Conservation (phyloP, 1,284 basidiomycete species). For the Cryptococcus floricola region DNA sequence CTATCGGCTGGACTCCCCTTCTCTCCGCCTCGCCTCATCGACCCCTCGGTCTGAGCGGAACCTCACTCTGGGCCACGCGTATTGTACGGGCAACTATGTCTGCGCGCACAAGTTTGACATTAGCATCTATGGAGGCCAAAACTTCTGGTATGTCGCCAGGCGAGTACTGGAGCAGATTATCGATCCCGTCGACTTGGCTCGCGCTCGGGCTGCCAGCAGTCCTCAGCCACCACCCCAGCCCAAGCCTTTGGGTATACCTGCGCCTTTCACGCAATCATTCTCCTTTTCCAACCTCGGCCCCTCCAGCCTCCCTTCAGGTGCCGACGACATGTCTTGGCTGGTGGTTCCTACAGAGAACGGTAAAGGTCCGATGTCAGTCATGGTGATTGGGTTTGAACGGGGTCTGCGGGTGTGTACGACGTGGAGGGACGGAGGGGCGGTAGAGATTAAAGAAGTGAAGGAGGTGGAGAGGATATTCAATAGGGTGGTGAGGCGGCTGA, state of each 20-base stretch:
- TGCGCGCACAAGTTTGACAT: conserved; percentile 13
- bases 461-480: conserved; percentile 12
- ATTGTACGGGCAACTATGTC: conserved; percentile 33
- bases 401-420: conserved; percentile 27
- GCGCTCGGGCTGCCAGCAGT: conserved; percentile 17
- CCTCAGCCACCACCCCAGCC: conserved; percentile 5
- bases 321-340: conserved; percentile 31
- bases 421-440: conserved; percentile 27
- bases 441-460: conserved; percentile 9
- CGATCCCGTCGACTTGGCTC: conserved; percentile 3
- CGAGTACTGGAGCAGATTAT: conserved; percentile 7
- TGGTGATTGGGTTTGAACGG: conserved; percentile 27
- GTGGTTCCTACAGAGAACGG: conserved; percentile 21
- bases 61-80: conserved; percentile 18
- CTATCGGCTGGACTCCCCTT: conserved; percentile 6
- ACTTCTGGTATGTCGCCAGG: conserved; percentile 28
- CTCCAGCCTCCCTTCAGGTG: conserved; percentile 19
- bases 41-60: conserved; percentile 31
- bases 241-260: conserved; percentile 26
- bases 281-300: conserved; percentile 34
- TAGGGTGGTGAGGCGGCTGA: conserved; percentile 8
- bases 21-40: conserved; percentile 6
- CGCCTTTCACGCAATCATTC: conserved; percentile 8
- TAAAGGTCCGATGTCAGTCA: conserved; percentile 17
- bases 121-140: neutral